phyloP scores from a whole-genome alignment of 306 rosid species.

The Lathyrus aphaca region DNA sequence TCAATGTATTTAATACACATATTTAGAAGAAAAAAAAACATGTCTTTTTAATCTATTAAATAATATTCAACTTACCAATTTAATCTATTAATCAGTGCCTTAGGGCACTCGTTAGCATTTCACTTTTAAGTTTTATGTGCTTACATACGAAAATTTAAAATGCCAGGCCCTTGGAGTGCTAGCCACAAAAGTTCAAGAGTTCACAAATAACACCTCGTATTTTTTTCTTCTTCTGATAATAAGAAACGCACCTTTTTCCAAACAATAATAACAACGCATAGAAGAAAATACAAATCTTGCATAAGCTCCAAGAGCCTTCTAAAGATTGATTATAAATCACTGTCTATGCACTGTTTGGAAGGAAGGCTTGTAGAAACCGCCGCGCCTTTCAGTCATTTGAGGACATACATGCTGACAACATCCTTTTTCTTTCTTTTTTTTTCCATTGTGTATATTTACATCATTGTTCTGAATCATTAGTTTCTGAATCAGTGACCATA shows the following conservation, averaged over 20 bases:
- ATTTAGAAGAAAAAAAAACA: no score
- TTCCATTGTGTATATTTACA: constrained; percentile 32
- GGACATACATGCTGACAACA: constrained; percentile 25
- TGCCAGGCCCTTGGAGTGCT: no score
- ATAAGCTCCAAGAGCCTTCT: background rate
- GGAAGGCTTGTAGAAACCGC: constrained; percentile 9
- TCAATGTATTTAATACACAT: no score
- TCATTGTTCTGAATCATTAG: constrained; percentile 53
- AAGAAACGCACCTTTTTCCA: background rate
- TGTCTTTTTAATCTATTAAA: no score
- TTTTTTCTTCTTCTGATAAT: background rate
- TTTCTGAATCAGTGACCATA: constrained; percentile 61
- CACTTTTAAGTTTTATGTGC: no score
- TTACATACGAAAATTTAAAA: no score
- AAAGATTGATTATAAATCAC: constrained; percentile 17
- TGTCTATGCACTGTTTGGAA: constrained; percentile 20
- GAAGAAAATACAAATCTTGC: constrained; percentile 4
- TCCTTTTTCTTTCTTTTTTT: background rate
- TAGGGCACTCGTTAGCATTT: no score
- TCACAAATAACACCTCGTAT: background rate
- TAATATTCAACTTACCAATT: no score
- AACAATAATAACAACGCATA: background rate
- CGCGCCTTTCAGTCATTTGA: background rate
- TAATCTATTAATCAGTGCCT: no score
- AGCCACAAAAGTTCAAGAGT: no score